Percentiles rank a stretch among this genome's conserved stretches.
These are phyloP conservation scores for Cyclotella choctawhatcheeana DNA, from an alignment of 108 stramenopile genomes.

Conservation along the genomic window DNA sequence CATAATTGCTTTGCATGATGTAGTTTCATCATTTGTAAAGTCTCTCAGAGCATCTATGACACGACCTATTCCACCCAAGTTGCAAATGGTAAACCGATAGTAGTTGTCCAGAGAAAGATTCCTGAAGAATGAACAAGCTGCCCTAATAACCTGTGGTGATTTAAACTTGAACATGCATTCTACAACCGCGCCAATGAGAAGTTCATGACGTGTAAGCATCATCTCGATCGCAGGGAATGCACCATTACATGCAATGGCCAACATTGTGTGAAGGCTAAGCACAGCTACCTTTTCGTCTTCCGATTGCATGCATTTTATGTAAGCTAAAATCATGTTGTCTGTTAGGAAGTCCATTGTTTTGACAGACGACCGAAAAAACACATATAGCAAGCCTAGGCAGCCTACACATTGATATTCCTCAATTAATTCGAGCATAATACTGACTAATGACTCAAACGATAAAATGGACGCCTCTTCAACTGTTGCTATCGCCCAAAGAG, in stretches of 20 bases:
- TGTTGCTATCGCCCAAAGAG: constrained; percentile 34
- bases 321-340: constrained; percentile 12
- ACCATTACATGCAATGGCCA: constrained; percentile 14
- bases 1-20: constrained; percentile 32
- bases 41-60: constrained; percentile 11
- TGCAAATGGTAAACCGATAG: constrained; percentile 23
- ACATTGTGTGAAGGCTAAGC: constrained; percentile 14
- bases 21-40: constrained; percentile 29
- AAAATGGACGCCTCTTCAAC: constrained; percentile 17
- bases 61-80: constrained; percentile 20
- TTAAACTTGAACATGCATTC: constrained; percentile 36
- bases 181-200: constrained; percentile 25
- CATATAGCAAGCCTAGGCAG: constrained; percentile 23
- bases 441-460: constrained; percentile 9
- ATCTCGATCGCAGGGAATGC: constrained; percentile 12
- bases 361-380: constrained; percentile 13
- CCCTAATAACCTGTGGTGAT: constrained; percentile 15
- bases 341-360: constrained; percentile 20
- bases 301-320: constrained; percentile 17
- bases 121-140: constrained; percentile 23
- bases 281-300: constrained; percentile 29
- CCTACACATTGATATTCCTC: constrained; percentile 17
- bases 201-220: constrained; percentile 13
- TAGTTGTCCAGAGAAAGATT: constrained; percentile 32
- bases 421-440: constrained; percentile 1